A percentile compares a stretch with the other conserved stretches of the same genome.
Evolutionary conservation across 768 basidiomycete genomes (phyloP).

Genomic region (Rhodotorula babjevae): DNA sequence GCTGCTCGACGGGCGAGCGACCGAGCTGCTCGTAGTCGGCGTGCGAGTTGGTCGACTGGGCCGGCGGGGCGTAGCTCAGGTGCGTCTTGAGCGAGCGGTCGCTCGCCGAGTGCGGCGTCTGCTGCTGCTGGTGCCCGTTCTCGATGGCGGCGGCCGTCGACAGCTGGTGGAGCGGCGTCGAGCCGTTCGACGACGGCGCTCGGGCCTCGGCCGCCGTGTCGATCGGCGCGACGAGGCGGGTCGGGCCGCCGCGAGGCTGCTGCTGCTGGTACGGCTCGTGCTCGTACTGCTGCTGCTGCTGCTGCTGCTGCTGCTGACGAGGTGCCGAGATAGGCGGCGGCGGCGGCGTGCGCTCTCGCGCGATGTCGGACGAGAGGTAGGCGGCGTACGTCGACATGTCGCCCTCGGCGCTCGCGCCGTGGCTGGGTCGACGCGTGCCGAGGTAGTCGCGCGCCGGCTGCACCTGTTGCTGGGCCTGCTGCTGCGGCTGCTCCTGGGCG

Average conservation of each 20-base stretch:
- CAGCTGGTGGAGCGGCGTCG: constrained; percentile 4
- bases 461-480: no score
- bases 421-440: not conserved
- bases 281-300: not conserved
- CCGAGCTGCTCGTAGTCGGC: not conserved
- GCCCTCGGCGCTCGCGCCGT: not conserved
- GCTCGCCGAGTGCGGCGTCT: not conserved
- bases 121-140: not conserved
- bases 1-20: not conserved
- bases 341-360: constrained; percentile 24
- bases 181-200: not conserved
- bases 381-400: constrained; percentile 16
- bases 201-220: not conserved
- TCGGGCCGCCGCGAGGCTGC: not conserved
- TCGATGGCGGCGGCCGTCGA: not conserved
- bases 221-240: constrained; percentile 1
- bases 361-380: constrained; percentile 25
- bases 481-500: not conserved
- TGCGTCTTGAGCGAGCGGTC: constrained; percentile 9
- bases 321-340: not conserved
- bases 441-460: constrained; percentile 8
- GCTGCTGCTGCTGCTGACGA: not conserved
- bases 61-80: constrained; percentile 12
- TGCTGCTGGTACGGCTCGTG: no score
- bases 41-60: not conserved